Conservation (phyloP, 1,284 basidiomycete species). For the Puccinia novopanici region DNA sequence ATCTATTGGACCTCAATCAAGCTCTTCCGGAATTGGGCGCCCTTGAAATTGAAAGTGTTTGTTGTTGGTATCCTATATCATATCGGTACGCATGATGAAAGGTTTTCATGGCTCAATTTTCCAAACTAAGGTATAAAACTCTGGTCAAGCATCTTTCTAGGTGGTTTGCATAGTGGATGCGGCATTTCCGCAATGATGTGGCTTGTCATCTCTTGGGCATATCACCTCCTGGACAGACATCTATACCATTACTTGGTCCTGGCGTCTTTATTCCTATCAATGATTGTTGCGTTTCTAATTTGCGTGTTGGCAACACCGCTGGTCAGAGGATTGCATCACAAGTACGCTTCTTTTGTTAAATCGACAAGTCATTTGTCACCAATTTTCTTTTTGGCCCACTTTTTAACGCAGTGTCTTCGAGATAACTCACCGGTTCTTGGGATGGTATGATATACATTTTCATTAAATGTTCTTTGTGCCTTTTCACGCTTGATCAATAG, state of each 20-base stretch:
- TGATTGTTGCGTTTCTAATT: slow-evolving; percentile 65
- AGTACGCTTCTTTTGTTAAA: slow-evolving; percentile 64
- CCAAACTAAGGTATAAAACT: neutral
- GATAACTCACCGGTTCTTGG: slow-evolving; percentile 72
- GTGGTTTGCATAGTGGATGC: slow-evolving; percentile 74
- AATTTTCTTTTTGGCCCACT: too few species aligned
- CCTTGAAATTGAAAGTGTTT: slow-evolving; percentile 38
- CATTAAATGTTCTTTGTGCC: slow-evolving; percentile 70
- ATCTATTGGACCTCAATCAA: slow-evolving; percentile 64
- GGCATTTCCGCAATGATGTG: slow-evolving; percentile 68
- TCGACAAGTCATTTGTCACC: too few species aligned
- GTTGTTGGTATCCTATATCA: slow-evolving; percentile 50
- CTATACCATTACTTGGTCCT: slow-evolving; percentile 65
- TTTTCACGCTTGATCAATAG: slow-evolving; percentile 67
- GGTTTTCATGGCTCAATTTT: too few species aligned
- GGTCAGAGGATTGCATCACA: slow-evolving; percentile 74
- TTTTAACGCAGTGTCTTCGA: slow-evolving; percentile 66
- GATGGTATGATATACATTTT: slow-evolving; percentile 73
- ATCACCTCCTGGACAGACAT: slow-evolving; percentile 68
- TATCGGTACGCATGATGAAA: slow-evolving; percentile 48
- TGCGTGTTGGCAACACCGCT: slow-evolving; percentile 70
- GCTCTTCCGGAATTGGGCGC: slow-evolving; percentile 28
- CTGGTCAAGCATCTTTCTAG: slow-evolving; percentile 56
- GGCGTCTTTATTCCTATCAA: slow-evolving; percentile 66
- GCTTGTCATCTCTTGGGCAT: slow-evolving; percentile 60